Base-by-base conservation (phyloP, 2,329 filamentous ascomycete species). In the Chaetomium strumarium region DNA sequence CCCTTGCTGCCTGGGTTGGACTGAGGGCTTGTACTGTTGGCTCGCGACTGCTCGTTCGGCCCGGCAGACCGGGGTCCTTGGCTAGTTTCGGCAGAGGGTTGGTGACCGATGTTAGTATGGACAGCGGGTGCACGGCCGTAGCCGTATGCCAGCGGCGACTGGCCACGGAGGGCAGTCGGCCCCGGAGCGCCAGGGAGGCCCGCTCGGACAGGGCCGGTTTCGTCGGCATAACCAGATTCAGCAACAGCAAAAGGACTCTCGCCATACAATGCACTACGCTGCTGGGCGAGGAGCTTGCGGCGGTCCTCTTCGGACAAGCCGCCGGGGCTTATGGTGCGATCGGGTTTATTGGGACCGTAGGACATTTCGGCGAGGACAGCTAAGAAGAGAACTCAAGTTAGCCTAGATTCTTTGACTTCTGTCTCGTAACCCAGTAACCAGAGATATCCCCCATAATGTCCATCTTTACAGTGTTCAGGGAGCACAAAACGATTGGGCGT, bases 291-390 rank as follows among this genome's bases (percentile, higher is more conserved):
- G 70, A 97, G 79, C 64, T 97, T 92, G 64, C 92, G 90, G 64
- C 92, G 92, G 66, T 96, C 91, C 64, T 96, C 91, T 75, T 97
- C 93, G 68, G 86, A 95, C 86, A 96, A 88, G 66, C 76, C 73
- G 63, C 85, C 84, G 49, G 89, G 89, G 74, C 88, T 93, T 74
- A 90, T 80, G 64, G 88, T 85, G 68, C 89, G 88, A 66, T 93
- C 89, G 68, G 86, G 85, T 77, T 96, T 96, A 77, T 77, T 80
- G 64, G 61, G 68, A 64, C 63, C 68, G 52, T 64, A 67, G 47
- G 66, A 59, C 49, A 75, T 62, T 49, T 80, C 78, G 66, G 73
- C 62, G 61, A 79, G 68, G 59, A 73, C 73, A 68, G 77, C 78
- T 81, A 74, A 67, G 66, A 64, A 66, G 62, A 70, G 65, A 58